These are phyloP conservation scores for Neurospora hispaniola DNA, from an alignment of 495 filamentous ascomycete species.

Conservation along the genomic window DNA sequence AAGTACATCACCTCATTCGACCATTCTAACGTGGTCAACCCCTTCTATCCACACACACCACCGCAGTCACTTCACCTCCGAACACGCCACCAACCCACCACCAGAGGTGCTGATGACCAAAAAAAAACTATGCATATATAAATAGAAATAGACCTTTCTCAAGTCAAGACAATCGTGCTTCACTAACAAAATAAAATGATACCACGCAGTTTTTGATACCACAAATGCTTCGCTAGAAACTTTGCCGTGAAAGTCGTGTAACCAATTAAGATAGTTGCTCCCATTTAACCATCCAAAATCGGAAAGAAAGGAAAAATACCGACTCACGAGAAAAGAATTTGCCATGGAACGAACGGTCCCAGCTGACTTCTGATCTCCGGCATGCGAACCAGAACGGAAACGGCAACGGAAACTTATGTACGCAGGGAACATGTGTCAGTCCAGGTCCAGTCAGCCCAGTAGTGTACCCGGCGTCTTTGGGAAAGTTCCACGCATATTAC, in stretches of 20 bases:
- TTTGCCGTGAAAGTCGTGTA: neutral
- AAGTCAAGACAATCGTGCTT: neutral
- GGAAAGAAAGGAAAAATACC: neutral
- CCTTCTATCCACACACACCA: neutral
- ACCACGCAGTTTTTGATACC: neutral
- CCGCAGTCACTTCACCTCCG: neutral
- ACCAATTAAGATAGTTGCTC: neutral
- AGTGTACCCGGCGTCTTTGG: neutral
- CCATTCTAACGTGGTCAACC: neutral
- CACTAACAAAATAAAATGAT: neutral
- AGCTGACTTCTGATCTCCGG: neutral
- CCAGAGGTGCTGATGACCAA: neutral
- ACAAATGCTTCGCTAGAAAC: neutral
- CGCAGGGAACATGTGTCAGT: neutral
- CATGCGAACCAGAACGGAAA: neutral
- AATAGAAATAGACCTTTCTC: neutral
- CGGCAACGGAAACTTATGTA: neutral
- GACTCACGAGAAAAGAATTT: neutral
- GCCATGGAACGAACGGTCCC: no score
- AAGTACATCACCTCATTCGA: neutral
- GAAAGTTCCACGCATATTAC: neutral
- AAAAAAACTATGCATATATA: neutral
- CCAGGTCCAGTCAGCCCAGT: neutral
- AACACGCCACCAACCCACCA: neutral
- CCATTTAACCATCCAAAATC: neutral